phyloP scores from a whole-genome alignment of 2,329 filamentous ascomycete species.

The Emmonsiellopsis sp. region DNA sequence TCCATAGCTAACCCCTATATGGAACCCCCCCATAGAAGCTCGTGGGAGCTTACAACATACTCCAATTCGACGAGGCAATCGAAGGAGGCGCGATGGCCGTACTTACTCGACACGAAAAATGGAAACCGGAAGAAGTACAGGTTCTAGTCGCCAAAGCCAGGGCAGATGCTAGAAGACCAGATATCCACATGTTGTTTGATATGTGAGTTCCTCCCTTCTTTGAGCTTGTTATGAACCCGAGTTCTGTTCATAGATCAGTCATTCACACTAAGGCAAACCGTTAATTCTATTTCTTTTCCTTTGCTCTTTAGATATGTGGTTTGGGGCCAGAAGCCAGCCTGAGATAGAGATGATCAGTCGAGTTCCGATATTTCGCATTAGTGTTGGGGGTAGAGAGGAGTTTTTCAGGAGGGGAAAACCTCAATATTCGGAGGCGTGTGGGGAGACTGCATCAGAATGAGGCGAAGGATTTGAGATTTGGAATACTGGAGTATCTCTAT shows the following conservation, averaged over 20 bases:
- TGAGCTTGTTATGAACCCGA: too few relatives aligned
- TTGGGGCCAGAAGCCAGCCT: too few relatives aligned
- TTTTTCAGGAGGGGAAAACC: too few relatives aligned
- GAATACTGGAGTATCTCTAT: too few relatives aligned
- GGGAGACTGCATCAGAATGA: too few relatives aligned
- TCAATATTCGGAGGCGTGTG: too few relatives aligned
- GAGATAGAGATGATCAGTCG: too few relatives aligned
- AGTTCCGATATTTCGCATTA: too few relatives aligned
- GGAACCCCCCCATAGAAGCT: conserved; percentile 13
- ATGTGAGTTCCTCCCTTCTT: conserved; percentile 11
- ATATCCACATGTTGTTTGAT: conserved; percentile 22
- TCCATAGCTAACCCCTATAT: not conserved
- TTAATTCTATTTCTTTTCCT: not conserved
- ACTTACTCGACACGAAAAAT: conserved; percentile 16
- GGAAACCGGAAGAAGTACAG: conserved; percentile 20
- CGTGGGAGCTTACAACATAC: conserved; percentile 16
- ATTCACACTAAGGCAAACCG: not conserved
- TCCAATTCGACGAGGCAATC: conserved; percentile 18
- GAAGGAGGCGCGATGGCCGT: conserved; percentile 20
- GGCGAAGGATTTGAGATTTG: too few relatives aligned
- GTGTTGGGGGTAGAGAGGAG: too few relatives aligned
- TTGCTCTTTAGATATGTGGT: too few relatives aligned
- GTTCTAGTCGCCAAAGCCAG: conserved; percentile 22
- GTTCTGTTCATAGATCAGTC: too few relatives aligned
- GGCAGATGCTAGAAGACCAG: conserved; percentile 21